phyloP scores from a whole-genome alignment of 805 yeast species.

The Saccharomycopsis sp. region DNA sequence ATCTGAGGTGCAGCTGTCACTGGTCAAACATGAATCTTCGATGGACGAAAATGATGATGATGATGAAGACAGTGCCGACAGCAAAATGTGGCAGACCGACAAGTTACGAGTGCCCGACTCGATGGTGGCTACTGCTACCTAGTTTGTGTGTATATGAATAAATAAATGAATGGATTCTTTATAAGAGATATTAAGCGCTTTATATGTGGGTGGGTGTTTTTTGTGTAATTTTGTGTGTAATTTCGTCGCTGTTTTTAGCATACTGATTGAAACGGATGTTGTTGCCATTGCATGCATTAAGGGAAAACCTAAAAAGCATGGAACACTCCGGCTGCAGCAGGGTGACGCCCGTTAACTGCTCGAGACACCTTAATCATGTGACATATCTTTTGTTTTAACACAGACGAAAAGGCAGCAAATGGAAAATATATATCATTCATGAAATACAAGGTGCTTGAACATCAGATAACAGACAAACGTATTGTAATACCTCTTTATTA shows the following conservation, averaged over 20 bases:
- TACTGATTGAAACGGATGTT: background rate
- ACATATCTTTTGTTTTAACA: background rate
- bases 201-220: too few relatives aligned
- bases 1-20: background rate
- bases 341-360: background rate
- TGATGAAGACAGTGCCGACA: background rate
- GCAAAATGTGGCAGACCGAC: background rate
- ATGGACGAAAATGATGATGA: background rate
- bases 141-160: background rate
- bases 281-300: background rate
- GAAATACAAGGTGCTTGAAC: background rate
- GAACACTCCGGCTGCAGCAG: background rate
- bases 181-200: too few relatives aligned
- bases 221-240: background rate
- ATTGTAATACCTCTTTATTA: background rate
- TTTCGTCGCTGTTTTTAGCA: background rate
- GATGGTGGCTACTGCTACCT: background rate
- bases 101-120: background rate
- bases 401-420: background rate
- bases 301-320: background rate
- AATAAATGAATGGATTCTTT: background rate
- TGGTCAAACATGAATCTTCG: background rate
- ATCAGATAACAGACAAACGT: background rate
- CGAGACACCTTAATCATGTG: background rate
- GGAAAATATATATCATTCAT: background rate